Evolutionary conservation across 805 yeast species (phyloP).

Genomic region (Sugiyamaella floridensis): DNA sequence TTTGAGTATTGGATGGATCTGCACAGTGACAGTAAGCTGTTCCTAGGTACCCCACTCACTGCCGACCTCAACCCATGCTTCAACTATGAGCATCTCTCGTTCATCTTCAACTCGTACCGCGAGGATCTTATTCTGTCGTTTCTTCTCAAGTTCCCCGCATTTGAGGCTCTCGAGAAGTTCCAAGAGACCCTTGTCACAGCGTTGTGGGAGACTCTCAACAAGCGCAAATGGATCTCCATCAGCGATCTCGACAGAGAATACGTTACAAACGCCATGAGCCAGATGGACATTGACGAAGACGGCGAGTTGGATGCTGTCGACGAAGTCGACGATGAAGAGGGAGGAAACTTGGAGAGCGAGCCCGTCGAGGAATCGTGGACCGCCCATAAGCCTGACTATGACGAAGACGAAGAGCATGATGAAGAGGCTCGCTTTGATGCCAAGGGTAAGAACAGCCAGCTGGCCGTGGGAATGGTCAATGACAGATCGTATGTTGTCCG

Average conservation of each 20-base stretch:
- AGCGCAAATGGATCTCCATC: conserved; percentile 41
- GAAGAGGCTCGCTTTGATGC: conserved; percentile 20
- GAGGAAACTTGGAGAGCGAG: conserved; percentile 18
- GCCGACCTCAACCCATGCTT: conserved; percentile 60
- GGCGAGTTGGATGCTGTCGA: conserved; percentile 30
- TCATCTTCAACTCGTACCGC: conserved; percentile 55
- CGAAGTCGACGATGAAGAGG: conserved; percentile 34
- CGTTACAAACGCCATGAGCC: conserved; percentile 47
- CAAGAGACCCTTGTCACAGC: conserved; percentile 46
- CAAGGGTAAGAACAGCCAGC: conserved; percentile 48
- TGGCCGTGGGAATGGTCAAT: conserved; percentile 64
- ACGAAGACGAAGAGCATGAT: conserved; percentile 25
- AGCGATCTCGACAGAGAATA: conserved; percentile 46
- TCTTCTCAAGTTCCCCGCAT: conserved; percentile 48
- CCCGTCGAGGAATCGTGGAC: conserved; percentile 34
- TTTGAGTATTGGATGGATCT: conserved; percentile 52
- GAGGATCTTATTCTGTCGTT: conserved; percentile 48
- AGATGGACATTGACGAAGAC: conserved; percentile 33
- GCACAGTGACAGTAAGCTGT: conserved; percentile 23
- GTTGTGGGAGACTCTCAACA: conserved; percentile 56
- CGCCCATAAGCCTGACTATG: conserved; percentile 26
- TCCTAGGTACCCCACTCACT: conserved; percentile 38
- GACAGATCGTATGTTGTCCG: conserved; percentile 74
- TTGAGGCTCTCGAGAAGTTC: conserved; percentile 41
- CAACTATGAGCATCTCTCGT: conserved; percentile 48